Percentiles rank a stretch among this genome's conserved stretches.
Evolutionary conservation across 208 protist species (phyloP).

Genomic region (Trypanosoma avium): DNA sequence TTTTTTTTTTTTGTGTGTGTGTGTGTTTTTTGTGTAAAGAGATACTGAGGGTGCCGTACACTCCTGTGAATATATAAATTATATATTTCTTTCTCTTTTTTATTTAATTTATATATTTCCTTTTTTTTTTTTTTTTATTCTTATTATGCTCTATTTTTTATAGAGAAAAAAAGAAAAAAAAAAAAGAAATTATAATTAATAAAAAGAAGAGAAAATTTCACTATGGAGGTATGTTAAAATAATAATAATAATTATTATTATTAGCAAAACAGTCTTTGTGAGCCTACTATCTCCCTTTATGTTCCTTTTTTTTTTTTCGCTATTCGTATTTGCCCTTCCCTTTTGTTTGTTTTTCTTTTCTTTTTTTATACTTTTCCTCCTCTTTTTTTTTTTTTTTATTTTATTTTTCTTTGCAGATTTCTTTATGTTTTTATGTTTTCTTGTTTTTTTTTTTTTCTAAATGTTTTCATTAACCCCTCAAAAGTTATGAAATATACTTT

Average conservation of each 20-base stretch:
- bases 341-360: neutral
- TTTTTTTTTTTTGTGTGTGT: no score
- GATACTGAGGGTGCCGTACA: slow-evolving; percentile 9
- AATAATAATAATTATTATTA: no score
- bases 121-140: slow-evolving; percentile 23
- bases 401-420: neutral
- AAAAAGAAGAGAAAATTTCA: no score
- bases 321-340: slow-evolving; percentile 4
- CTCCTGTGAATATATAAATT: slow-evolving; percentile 2
- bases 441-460: slow-evolving; percentile 1
- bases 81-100: no score
- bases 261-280: no score
- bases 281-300: no score
- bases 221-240: no score
- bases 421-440: neutral
- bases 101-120: no score
- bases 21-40: neutral
- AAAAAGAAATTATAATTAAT: no score
- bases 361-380: slow-evolving; percentile 1
- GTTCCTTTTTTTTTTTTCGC: slow-evolving; percentile 20
- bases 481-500: no score
- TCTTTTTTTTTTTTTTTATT: slow-evolving; percentile 10
- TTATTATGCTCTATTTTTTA: slow-evolving; percentile 5
- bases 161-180: slow-evolving; percentile 16
- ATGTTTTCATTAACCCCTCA: slow-evolving; percentile 21